Base-by-base conservation (phyloP, 2,329 filamentous ascomycete species). In the Xylaria sp. region DNA sequence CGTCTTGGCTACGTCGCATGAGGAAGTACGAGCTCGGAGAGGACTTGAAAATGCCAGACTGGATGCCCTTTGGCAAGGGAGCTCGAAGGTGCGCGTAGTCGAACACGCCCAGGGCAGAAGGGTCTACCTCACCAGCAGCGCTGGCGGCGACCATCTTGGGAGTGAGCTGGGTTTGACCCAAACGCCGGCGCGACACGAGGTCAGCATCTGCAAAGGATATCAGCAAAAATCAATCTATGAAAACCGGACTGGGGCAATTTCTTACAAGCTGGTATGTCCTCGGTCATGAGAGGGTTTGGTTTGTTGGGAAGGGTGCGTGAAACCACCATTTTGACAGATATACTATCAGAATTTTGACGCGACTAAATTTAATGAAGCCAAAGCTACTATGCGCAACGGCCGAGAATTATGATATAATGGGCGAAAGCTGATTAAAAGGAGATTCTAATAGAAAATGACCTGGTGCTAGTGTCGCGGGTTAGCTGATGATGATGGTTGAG, bases 11-110 rank as follows among this genome's bases (percentile, higher is more conserved):
- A 75, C 93, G 91, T 81, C 93, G 90, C 93, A 99, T 99, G 75
- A 99, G 84, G 80, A 98, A 99, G 82, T 99, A 99, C 74, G 93
- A 96, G 79, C 93, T 93, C 5, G 96, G 95, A 78, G 90, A 90
- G 68, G 90, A 91, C 77, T 93, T 91, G 84, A 98, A 98, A 76
- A 99, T 97, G 77, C 96, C 96, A 6, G 94, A 97, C 33, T 90
- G 89, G 74, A 98, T 90, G 72, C 96, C 94, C 81, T 94, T 96
- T 59, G 96, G 96, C 56, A 99, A 84, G 15, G 96, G 95, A 69
- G 94, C 95, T 77, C 95, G 92, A 59, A 99, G 86, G 79, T 99
- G 96, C 72, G 94, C 95, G 81, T 99, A 99, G 81, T 98, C 96
- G 79, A 99, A 97, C 56, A 91, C 89, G 60, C 93, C 93, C 69